Evolutionary conservation across 495 filamentous ascomycete species (phyloP).

Genomic region (Sordaria brevicollis): DNA sequence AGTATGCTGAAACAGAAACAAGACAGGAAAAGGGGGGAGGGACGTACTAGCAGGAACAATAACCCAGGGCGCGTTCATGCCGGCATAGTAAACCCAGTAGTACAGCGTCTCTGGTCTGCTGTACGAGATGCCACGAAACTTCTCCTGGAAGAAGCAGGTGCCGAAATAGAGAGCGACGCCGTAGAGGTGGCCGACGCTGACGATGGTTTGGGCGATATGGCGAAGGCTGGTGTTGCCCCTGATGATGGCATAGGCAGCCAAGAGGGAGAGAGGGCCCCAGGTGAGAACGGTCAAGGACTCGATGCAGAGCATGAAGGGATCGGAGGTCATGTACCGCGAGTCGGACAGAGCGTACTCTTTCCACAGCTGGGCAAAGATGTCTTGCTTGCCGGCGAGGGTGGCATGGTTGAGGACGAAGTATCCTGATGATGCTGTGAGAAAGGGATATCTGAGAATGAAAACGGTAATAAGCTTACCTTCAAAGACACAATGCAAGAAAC

Average conservation of each 20-base stretch:
- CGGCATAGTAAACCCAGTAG: conserved; percentile 81
- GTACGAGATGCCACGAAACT: conserved; percentile 45
- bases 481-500: conserved; percentile 69
- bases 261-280: conserved; percentile 77
- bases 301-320: conserved; percentile 74
- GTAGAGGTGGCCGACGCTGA: conserved; percentile 74
- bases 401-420: conserved; percentile 64
- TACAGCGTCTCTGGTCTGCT: conserved; percentile 71
- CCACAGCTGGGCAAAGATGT: conserved; percentile 69
- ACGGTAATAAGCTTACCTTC: conserved; percentile 41
- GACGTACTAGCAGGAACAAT: conserved; percentile 50
- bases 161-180: conserved; percentile 79
- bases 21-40: background rate
- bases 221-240: conserved; percentile 49
- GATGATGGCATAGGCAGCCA: conserved; percentile 51
- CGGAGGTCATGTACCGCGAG: conserved; percentile 68
- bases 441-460: background rate
- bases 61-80: conserved; percentile 83
- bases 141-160: conserved; percentile 63
- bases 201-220: conserved; percentile 61
- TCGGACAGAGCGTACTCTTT: conserved; percentile 82
- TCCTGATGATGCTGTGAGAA: conserved; percentile 31
- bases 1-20: background rate
- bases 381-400: conserved; percentile 26
- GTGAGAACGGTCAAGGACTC: conserved; percentile 63